Conservation (phyloP, 768 basidiomycete genomes). For the Calvatia gigantea region DNA sequence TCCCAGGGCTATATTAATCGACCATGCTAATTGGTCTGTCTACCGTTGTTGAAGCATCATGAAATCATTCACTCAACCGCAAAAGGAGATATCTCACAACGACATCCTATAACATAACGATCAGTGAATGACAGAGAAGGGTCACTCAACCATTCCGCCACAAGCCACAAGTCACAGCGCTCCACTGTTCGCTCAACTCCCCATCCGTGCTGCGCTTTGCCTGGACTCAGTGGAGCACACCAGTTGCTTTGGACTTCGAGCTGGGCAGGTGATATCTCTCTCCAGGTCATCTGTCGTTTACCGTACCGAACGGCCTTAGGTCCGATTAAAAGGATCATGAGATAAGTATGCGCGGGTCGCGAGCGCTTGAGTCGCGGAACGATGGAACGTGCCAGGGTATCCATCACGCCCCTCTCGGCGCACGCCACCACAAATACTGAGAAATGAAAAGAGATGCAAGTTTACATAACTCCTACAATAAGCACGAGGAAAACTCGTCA, state of each 20-base stretch:
- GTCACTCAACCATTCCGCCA: neutral
- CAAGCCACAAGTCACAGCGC: neutral
- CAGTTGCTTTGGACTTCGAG: neutral
- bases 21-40: neutral
- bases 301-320: neutral
- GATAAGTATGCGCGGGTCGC: neutral
- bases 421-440: neutral
- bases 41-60: neutral
- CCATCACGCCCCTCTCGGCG: neutral
- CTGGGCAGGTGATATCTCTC: neutral
- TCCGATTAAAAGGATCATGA: neutral
- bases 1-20: neutral
- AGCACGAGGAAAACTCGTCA: neutral
- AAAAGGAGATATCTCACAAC: neutral
- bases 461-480: slow-evolving; percentile 4
- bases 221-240: neutral
- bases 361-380: neutral
- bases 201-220: neutral
- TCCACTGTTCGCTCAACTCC: neutral
- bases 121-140: neutral
- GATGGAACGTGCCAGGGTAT: neutral
- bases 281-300: neutral
- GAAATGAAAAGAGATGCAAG: neutral
- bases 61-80: neutral
- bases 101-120: neutral